Evolutionary conservation across 1,284 basidiomycete genomes (phyloP), one percentile per base, ranked within the genome.

Genomic region (Fomitopsis pinicola): DNA sequence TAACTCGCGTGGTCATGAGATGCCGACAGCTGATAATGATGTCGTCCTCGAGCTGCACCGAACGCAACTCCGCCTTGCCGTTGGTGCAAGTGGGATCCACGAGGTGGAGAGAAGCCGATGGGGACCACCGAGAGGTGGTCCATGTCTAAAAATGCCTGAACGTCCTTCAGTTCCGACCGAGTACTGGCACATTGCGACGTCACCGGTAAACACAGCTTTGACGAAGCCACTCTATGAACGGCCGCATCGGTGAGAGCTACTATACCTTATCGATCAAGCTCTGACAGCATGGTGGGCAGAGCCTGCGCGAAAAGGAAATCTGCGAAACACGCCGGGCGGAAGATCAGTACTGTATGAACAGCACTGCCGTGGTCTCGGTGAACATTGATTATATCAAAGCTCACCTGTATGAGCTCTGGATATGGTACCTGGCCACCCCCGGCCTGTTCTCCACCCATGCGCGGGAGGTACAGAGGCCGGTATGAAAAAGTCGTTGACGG

Each of bases 1-100:
- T 68, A 71, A 69, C 59, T 71, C 69, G 68, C 67, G 69, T 71
- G 68, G 67, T 55, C 54, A 59, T 46, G 33, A 30, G 57, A 59
- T 56, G 55, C 26, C 52, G 36, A 55, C 61, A 50, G 48, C 60
- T 62, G 60, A 61, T 61, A 56, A 52, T 44, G 59, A 56, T 50
- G 10, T 48, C n/a, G n/a, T n/a, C 42, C 38, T 26, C 19, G 17
- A 28, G 52, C 52, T 38, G 22, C 36, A 26, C 7, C 36, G 52
- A 54, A 54, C 35, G 22, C 52, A n/a, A 42, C 3, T 30, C 8
- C 30, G 35, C 44, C 59, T 33, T 26, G 35, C 42, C 38, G 38
- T 33, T 28, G 44, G 33, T 19, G 44, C 35, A 50, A 56, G 45
- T 40, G 40, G 17, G n/a, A 56, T 35, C 19, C 59, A 60, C 54